Evolutionary conservation across 2,329 filamentous ascomycete species (phyloP).

Genomic region (Phialemonium atrogriseum): DNA sequence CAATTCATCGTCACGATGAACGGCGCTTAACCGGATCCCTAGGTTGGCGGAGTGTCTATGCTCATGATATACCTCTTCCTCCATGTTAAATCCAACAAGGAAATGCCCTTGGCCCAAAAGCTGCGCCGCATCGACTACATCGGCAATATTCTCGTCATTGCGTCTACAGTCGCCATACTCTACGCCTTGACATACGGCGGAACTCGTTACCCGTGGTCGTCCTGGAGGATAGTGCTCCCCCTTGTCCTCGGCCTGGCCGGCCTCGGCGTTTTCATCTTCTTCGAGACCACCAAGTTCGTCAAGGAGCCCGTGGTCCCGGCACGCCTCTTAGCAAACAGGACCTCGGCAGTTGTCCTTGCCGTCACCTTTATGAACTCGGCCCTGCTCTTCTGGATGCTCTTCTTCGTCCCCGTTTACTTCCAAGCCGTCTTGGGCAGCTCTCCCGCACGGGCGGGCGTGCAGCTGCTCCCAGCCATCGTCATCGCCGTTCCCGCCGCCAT

Average conservation of each 20-base stretch:
- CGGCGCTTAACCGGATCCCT: neutral
- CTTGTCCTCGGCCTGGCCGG: conserved; percentile 32
- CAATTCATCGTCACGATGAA: neutral
- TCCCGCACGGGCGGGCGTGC: conserved; percentile 19
- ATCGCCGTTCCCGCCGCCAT: conserved; percentile 14
- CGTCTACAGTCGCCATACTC: conserved; percentile 28
- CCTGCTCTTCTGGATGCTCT: conserved; percentile 24
- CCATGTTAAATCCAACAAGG: conserved; percentile 20
- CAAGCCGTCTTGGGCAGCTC: conserved; percentile 26
- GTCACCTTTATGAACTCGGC: conserved; percentile 26
- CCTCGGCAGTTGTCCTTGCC: conserved; percentile 18
- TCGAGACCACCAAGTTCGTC: conserved; percentile 16
- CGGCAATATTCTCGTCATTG: conserved; percentile 34
- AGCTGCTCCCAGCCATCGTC: conserved; percentile 17
- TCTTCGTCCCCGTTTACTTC: conserved; percentile 35
- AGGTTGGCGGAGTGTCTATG: conserved; percentile 23
- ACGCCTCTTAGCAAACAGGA: conserved; percentile 34
- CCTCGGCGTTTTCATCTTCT: conserved; percentile 24
- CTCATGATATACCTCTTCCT: conserved; percentile 25
- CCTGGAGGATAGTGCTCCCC: conserved; percentile 28
- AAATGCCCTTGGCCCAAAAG: conserved; percentile 16
- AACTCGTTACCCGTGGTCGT: conserved; percentile 31
- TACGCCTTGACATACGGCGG: conserved; percentile 36
- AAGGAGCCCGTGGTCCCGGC: conserved; percentile 28
- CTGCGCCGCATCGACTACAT: conserved; percentile 31